These are phyloP conservation scores for Xerocomellus chrysenteron DNA, from an alignment of 768 basidiomycete species.

Conservation along the genomic window DNA sequence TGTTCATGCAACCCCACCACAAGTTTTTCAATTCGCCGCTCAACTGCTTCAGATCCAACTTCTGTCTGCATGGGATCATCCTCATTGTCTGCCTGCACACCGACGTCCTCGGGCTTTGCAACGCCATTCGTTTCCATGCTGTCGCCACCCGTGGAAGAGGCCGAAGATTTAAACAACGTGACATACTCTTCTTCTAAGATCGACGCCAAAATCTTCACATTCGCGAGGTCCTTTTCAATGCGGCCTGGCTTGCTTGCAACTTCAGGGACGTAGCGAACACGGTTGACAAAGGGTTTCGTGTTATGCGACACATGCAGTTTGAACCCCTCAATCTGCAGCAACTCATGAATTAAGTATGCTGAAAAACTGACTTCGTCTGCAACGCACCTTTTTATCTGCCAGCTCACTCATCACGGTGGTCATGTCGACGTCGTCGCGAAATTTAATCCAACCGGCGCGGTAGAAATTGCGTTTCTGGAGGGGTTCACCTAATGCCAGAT, in stretches of 20 bases:
- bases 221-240: conserved; percentile 76
- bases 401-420: conserved; percentile 64
- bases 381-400: conserved; percentile 77
- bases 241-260: conserved; percentile 78
- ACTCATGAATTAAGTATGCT: conserved; percentile 5
- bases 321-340: conserved; percentile 84
- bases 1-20: conserved; percentile 69
- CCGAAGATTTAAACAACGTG: conserved; percentile 43
- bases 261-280: conserved; percentile 79
- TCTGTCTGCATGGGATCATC: conserved; percentile 56
- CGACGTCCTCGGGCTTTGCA: conserved; percentile 31
- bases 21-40: conserved; percentile 76
- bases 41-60: conserved; percentile 75
- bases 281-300: conserved; percentile 71
- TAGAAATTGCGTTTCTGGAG: conserved; percentile 91
- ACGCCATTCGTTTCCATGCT: conserved; percentile 30
- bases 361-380: background rate
- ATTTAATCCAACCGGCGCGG: conserved; percentile 92
- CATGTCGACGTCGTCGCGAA: conserved; percentile 85
- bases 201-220: conserved; percentile 67
- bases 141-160: conserved; percentile 19
- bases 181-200: conserved; percentile 73
- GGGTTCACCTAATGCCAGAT: conserved; percentile 90
- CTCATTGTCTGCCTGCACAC: conserved; percentile 36
- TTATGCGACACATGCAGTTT: conserved; percentile 88